Conservation (phyloP, 2,329 filamentous ascomycete genomes). For the Graphium sp. region DNA sequence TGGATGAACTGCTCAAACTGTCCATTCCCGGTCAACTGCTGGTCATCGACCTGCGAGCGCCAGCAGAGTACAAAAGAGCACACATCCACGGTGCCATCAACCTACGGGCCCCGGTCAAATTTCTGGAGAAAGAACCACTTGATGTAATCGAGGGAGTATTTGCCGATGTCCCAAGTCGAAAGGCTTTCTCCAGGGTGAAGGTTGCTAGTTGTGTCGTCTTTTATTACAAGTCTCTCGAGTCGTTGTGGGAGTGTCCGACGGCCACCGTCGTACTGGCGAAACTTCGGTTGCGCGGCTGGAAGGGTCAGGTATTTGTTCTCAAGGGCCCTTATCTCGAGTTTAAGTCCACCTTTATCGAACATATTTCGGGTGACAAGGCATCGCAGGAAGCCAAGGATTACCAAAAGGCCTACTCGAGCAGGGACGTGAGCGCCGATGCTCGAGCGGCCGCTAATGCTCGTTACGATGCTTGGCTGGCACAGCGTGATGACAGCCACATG, state of each 20-base stretch:
- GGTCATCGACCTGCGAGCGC: conserved; percentile 31
- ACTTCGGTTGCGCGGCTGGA: conserved; percentile 28
- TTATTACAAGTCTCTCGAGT: conserved; percentile 32
- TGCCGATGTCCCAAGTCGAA: conserved; percentile 27
- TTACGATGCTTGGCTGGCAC: conserved; percentile 27
- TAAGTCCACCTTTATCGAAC: conserved; percentile 31
- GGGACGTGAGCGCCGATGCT: conserved; percentile 13
- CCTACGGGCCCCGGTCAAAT: conserved; percentile 29
- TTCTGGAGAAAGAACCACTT: conserved; percentile 26
- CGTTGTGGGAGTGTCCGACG: conserved; percentile 30
- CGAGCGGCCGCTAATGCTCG: conserved; percentile 14
- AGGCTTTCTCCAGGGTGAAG: conserved; percentile 27
- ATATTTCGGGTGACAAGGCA: conserved; percentile 26
- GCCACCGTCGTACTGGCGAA: conserved; percentile 26
- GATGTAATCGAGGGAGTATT: conserved; percentile 34
- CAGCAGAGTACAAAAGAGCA: conserved; percentile 27
- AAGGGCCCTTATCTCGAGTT: conserved; percentile 41
- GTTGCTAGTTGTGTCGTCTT: conserved; percentile 31
- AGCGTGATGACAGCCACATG: conserved; percentile 23
- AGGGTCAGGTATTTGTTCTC: conserved; percentile 32
- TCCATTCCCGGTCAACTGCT: conserved; percentile 26
- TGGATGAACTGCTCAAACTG: conserved; percentile 32
- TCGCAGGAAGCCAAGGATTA: conserved; percentile 21
- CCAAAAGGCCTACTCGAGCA: conserved; percentile 13
- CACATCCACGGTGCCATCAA: conserved; percentile 36